phyloP scores from a whole-genome alignment of 2,329 filamentous ascomycete genomes.

The Apiospora marii region DNA sequence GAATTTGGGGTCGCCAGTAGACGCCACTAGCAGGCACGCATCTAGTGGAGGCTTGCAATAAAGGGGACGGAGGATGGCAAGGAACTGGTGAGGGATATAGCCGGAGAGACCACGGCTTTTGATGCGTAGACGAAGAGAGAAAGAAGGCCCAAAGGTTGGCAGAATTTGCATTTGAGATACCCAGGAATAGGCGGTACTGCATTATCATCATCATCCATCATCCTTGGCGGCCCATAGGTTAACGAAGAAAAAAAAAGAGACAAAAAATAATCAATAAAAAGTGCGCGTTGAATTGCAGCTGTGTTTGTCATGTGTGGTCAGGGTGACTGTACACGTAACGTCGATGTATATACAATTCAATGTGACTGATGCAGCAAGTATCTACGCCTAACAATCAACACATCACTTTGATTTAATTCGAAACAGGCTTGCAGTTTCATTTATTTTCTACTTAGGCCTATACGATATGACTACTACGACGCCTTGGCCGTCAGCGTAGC shows the following conservation, averaged over 20 bases:
- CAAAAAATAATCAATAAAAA: not conserved
- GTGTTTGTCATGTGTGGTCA: not conserved
- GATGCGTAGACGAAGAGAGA: constrained; percentile 4
- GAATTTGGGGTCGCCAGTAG: not conserved
- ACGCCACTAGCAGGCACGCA: not conserved
- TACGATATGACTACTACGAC: not conserved
- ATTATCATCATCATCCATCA: not conserved
- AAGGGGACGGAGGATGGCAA: not conserved
- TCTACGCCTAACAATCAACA: not conserved
- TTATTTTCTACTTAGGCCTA: not conserved
- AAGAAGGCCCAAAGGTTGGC: not conserved
- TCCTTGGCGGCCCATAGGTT: not conserved
- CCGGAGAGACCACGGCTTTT: not conserved
- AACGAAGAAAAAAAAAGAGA: not conserved
- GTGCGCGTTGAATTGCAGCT: not conserved
- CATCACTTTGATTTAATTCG: not conserved
- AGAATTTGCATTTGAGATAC: constrained; percentile 25
- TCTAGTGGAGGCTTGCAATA: not conserved
- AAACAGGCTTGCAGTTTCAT: not conserved
- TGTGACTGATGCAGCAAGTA: not conserved
- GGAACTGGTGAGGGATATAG: not conserved
- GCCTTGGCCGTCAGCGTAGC: not conserved
- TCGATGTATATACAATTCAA: not conserved
- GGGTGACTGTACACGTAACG: not conserved
- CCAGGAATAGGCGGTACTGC: constrained; percentile 24